Base-by-base conservation (phyloP, 768 basidiomycete species). In the Russula lepida region DNA sequence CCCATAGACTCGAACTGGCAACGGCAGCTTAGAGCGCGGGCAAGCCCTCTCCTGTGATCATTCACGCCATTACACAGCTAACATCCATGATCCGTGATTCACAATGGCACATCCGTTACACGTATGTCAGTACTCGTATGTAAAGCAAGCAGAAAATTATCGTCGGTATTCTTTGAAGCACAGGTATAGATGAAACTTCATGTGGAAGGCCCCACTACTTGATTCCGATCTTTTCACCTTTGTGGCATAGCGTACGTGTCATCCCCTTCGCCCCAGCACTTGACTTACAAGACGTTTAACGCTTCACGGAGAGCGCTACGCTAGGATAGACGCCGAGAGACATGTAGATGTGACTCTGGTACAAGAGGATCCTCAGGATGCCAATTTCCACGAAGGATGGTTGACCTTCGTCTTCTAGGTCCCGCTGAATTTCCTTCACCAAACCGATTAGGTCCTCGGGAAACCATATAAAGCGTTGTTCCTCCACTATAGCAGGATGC, bases 401-500 rank as follows among this genome's bases (percentile, higher is more conserved):
- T n/a, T n/a, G n/a, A n/a, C n/a, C n/a, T n/a, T n/a, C n/a, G n/a
- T n/a, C n/a, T n/a, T 67, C 69, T 70, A 85, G 85, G 64, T 73
- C 81, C 63, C 74, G 70, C 65, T 80, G 83, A 74, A 91, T 89
- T 59, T 78, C 82, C 62, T 81, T 81, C 39, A 78, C 82, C 56
- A 92, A 68, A 9, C 85, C 84, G n/a, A 83, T 74, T 27, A 72
- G 67, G 70, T 98, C 95, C 41, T 75, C 73, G 23, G 95, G 91
- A 56, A 98, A 72, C 95, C 95, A 98, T 33, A 98, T 75, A 5
- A 83, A 77, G 64, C 85, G 79, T 73, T 93, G 90, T 50, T 88
- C 83, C 54, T 83, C 63, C 76, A 82, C 57, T 82, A 77, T 72
- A 7, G 92, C 92, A 17, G 95, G 95, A 67, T 95, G 95, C 49